These are phyloP conservation scores for Triangularia setosa DNA, from an alignment of 2,329 filamentous ascomycete species.

Conservation along the genomic window DNA sequence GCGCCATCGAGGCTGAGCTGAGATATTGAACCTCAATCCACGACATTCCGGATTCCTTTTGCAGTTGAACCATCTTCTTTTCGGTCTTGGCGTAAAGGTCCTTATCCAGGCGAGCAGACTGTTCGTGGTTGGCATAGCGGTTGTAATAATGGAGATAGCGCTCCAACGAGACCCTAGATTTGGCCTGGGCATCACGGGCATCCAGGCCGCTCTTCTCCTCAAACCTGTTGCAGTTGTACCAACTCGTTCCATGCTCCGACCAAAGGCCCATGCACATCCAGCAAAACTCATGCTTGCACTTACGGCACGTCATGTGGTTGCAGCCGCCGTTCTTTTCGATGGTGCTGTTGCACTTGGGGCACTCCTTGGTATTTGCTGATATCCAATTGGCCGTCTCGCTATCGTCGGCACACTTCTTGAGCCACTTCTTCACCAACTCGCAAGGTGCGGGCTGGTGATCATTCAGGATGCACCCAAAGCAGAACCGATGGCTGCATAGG, in stretches of 20 bases:
- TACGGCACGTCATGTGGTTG: conserved; percentile 97
- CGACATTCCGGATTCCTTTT: conserved; percentile 90
- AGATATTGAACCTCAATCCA: conserved; percentile 99
- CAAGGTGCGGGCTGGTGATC: conserved; percentile 96
- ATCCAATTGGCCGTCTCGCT: conserved; percentile 99
- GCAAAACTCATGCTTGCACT: conserved; percentile 95
- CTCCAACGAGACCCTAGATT: conserved; percentile 83
- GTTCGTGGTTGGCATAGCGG: conserved; percentile 97
- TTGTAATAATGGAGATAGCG: conserved; percentile 99
- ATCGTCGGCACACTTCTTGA: conserved; percentile 98
- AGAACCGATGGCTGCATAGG: conserved; percentile 80
- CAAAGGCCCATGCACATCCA: conserved; percentile 99
- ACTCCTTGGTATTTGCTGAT: conserved; percentile 97
- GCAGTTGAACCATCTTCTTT: conserved; percentile 97
- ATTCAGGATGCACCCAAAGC: conserved; percentile 84
- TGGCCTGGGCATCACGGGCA: conserved; percentile 86
- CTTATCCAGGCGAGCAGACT: conserved; percentile 93
- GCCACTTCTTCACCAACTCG: conserved; percentile 84
- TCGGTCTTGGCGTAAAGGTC: conserved; percentile 95
- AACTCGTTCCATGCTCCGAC: conserved; percentile 97
- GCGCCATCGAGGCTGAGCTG: conserved; percentile 83
- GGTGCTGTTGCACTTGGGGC: conserved; percentile 90
- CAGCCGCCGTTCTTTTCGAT: conserved; percentile 99
- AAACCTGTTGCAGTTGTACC: conserved; percentile 98
- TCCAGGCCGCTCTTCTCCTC: conserved; percentile 94